Evolutionary conservation across 345 rosid genomes (phyloP).

Genomic region (Tarenaya hassleriana): DNA sequence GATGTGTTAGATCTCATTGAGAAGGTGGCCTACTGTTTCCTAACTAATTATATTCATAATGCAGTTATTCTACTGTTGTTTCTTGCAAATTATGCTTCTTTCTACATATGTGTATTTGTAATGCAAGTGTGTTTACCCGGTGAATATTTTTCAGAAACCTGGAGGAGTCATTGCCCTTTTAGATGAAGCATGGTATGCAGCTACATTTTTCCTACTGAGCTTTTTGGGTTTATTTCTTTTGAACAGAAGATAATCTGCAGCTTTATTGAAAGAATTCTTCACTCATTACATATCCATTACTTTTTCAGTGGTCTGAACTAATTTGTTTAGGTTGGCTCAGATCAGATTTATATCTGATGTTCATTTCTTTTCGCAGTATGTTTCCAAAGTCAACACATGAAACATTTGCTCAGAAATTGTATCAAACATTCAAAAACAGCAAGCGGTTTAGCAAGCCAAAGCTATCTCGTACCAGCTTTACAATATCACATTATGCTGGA

Average conservation of each 20-base stretch:
- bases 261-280: slow-evolving; percentile 3
- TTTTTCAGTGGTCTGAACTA: slow-evolving; percentile 11
- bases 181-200: slow-evolving; percentile 94
- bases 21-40: slow-evolving; percentile 49
- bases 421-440: slow-evolving; percentile 88
- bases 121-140: not conserved
- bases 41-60: not conserved
- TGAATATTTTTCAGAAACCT: slow-evolving; percentile 71
- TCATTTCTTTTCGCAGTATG: slow-evolving; percentile 58
- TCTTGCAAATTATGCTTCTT: slow-evolving; percentile 10
- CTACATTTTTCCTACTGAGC: slow-evolving; percentile 17
- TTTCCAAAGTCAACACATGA: slow-evolving; percentile 98
- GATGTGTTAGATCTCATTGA: slow-evolving; percentile 97
- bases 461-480: slow-evolving; percentile 93
- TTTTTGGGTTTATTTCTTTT: slow-evolving; percentile 16
- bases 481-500: slow-evolving; percentile 97
- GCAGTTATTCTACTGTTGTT: not conserved
- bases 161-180: slow-evolving; percentile 97
- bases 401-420: slow-evolving; percentile 97
- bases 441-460: slow-evolving; percentile 97
- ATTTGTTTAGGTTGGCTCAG: slow-evolving; percentile 12
- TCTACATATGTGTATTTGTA: slow-evolving; percentile 13
- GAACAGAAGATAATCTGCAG: slow-evolving; percentile 6
- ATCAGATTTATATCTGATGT: slow-evolving; percentile 15
- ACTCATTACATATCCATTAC: slow-evolving; percentile 2